Percentiles rank a stretch among this genome's conserved stretches.
Evolutionary conservation across 1,139 yeast genomes (phyloP).

Genomic region (Wickerhamomyces sp.): DNA sequence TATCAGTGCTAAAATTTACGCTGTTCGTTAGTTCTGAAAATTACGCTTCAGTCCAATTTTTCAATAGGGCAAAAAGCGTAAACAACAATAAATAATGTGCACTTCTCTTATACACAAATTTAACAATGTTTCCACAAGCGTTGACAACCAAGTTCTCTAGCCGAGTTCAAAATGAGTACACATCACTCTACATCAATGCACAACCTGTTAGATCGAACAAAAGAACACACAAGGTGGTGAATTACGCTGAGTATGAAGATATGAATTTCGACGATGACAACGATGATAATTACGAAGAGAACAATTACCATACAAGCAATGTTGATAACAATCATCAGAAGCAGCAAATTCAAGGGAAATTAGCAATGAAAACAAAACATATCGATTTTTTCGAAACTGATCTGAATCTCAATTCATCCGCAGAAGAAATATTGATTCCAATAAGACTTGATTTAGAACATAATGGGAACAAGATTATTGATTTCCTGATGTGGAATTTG

Average conservation of each 20-base stretch:
- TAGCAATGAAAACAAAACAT: slow-evolving; percentile 35
- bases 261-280: slow-evolving; percentile 43
- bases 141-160: slow-evolving; percentile 65
- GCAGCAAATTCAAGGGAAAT: slow-evolving; percentile 18
- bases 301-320: slow-evolving; percentile 3
- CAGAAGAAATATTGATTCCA: slow-evolving; percentile 60
- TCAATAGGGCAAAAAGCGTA: slow-evolving; percentile 4
- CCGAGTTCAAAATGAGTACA: slow-evolving; percentile 60
- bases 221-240: slow-evolving; percentile 67
- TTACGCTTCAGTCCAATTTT: not conserved
- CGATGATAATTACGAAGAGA: slow-evolving; percentile 18
- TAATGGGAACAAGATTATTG: slow-evolving; percentile 65
- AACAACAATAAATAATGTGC: slow-evolving; percentile 2
- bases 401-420: slow-evolving; percentile 32
- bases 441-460: slow-evolving; percentile 72
- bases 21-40: too few species aligned
- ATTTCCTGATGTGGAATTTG: slow-evolving; percentile 86
- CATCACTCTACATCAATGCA: slow-evolving; percentile 65
- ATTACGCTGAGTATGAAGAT: slow-evolving; percentile 85
- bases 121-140: slow-evolving; percentile 61
- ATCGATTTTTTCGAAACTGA: slow-evolving; percentile 23
- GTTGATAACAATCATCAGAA: slow-evolving; percentile 8
- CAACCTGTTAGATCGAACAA: slow-evolving; percentile 77
- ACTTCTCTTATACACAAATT: slow-evolving; percentile 7
- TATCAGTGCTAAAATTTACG: slow-evolving; percentile 5